phyloP scores from a whole-genome alignment of 2,329 filamentous ascomycete genomes.

The Corinectria fuckeliana region DNA sequence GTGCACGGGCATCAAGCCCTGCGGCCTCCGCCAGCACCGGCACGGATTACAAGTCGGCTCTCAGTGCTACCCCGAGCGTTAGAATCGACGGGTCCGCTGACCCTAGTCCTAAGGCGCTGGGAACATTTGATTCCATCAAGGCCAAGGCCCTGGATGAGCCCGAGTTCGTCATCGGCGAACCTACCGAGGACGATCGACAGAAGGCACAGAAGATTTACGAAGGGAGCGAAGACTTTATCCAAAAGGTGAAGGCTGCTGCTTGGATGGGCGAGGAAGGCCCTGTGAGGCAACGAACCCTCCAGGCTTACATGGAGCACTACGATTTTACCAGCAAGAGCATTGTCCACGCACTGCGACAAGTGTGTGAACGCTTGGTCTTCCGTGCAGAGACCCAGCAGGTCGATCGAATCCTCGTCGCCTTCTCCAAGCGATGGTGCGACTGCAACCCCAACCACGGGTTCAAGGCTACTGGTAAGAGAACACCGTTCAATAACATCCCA shows the following conservation, averaged over 20 bases:
- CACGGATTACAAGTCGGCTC: conserved; percentile 50
- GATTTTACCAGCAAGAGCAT: conserved; percentile 85
- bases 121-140: conserved; percentile 42
- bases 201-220: conserved; percentile 85
- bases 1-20: conserved; percentile 44
- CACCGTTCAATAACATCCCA: neutral
- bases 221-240: conserved; percentile 81
- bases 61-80: conserved; percentile 53
- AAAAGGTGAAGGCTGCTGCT: conserved; percentile 79
- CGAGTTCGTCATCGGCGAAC: conserved; percentile 63
- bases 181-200: conserved; percentile 72
- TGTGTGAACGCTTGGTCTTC: conserved; percentile 83
- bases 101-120: conserved; percentile 45
- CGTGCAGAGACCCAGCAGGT: conserved; percentile 96
- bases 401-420: conserved; percentile 88
- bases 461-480: conserved; percentile 76
- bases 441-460: conserved; percentile 95
- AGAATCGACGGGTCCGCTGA: conserved; percentile 50
- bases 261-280: conserved; percentile 83
- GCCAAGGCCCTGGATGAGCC: conserved; percentile 62
- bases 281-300: conserved; percentile 62
- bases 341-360: conserved; percentile 75
- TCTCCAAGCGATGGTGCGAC: conserved; percentile 88
- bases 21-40: conserved; percentile 46
- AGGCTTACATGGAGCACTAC: conserved; percentile 91